phyloP scores from a whole-genome alignment of 129 eudicot species.

The Flaveria robusta region DNA sequence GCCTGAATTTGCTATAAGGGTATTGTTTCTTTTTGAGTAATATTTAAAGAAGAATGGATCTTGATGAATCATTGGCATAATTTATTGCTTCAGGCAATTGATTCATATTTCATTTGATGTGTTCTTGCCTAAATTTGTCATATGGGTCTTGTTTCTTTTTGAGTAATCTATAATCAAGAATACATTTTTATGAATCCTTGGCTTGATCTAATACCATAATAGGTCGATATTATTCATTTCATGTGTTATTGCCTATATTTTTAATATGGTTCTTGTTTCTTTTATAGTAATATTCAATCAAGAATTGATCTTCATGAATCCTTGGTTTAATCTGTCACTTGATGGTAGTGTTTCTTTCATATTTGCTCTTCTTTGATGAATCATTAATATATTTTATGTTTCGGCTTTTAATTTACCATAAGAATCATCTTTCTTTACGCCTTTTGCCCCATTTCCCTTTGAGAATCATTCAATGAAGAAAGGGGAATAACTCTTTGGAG shows the following conservation, averaged over 20 bases:
- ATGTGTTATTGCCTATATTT: conserved; percentile 9
- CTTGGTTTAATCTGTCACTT: background rate
- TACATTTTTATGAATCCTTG: background rate
- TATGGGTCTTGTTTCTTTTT: conserved; percentile 15
- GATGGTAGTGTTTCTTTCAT: background rate
- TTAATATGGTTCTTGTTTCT: conserved; percentile 9
- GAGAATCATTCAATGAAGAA: conserved; percentile 8
- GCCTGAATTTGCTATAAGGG: conserved; percentile 4
- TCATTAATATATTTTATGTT: background rate
- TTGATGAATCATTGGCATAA: conserved; percentile 3
- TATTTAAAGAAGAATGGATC: conserved; percentile 18
- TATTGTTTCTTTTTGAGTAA: conserved; percentile 11
- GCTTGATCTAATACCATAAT: too few relatives aligned
- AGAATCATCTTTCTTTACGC: conserved; percentile 12
- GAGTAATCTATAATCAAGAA: conserved; percentile 15
- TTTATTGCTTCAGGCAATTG: background rate
- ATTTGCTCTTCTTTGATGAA: too few relatives aligned
- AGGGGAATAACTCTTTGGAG: conserved; percentile 40
- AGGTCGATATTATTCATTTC: too few relatives aligned
- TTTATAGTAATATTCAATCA: conserved; percentile 9
- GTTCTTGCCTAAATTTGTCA: background rate
- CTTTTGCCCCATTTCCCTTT: background rate
- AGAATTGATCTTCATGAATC: conserved; percentile 10
- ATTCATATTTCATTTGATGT: background rate
- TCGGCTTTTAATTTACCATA: background rate